Evolutionary conservation across 139 green algal genomes (phyloP), one percentile per base, ranked within the genome.

Genomic region (Spirogloea muscicola): DNA sequence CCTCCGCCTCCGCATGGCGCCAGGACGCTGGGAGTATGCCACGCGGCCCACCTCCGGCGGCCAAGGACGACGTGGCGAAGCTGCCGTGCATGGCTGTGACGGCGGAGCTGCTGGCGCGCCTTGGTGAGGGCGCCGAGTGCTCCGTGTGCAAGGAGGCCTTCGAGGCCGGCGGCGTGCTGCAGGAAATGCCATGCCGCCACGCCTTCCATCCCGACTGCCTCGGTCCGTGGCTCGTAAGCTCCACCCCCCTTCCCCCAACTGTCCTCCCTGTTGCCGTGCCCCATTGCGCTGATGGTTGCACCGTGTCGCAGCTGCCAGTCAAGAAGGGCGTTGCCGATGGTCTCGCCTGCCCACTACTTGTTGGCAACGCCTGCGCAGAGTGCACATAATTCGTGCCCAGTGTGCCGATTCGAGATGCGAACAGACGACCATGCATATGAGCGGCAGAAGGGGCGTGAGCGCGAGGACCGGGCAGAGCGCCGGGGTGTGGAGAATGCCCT

Each of bases 141-240:
- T 27, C 44, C 34, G 75, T 85, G 6, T 84, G 82, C 80, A 80
- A 83, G 49, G 85, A 90, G 36, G 63, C 80, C 34, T 38, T 92
- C 16, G 38, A 61, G 1, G 70, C 79, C 46, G 89, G 84, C 5
- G 89, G 91, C 13, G 72, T 86, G 55, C 72, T 95, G 67, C 79
- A 87, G 55, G 46, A 82, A 13, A 82, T 82, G 75, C 60, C 60
- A 7, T 82, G 75, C 75, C 43, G n/a, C 6, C 90, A 96, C 72
- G 59, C 82, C 9, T 92, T 86, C 70, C 90, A 96, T 65, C 76
- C 83, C 13, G 67, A 51, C 1, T 96, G 90, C 84, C 55, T 96
- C 48, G 27, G 39, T 31, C 74, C 74, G 16, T 82, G 68, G 74
- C 68, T 82, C 67, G 73, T 81, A 58, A 66, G 73, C n/a, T n/a